Evolutionary conservation across 305 asterid species (phyloP), one percentile per base, ranked within the genome.

Genomic region (Withania somnifera): DNA sequence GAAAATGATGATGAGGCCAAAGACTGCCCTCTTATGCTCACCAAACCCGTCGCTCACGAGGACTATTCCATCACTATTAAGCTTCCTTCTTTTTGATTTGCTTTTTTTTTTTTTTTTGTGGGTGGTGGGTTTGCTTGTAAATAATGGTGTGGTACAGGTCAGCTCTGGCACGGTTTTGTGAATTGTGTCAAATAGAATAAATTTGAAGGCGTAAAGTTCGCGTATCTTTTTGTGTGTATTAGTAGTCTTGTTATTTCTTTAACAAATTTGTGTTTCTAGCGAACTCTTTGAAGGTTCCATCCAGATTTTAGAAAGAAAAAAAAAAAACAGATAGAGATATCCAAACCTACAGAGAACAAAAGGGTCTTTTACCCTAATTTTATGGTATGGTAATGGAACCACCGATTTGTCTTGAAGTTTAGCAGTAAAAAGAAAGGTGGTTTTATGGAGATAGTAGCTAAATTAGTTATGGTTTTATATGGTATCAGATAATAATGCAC

Each of bases 21-120:
- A 38, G 86, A 86, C 47, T 88, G 89, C 36, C 89, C 89, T 11
- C 87, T 90, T 40, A 82, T 90, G 88, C 87, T 88, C 87, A 79
- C 89, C 79, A 80, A 86, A 76, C 53, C 75, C 58, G 80, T 78
- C 22, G 85, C 87, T 66, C 85, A 69, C 69, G 20, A 66, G 20
- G 15, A 66, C 50, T 66, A 14, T 64, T 64, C 75, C 26, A 8
- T 42, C 56, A 13, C 78, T n/a, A 40, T 22, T 69, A 40, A 40
- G 56, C 36, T 69, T 69, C 56, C 78, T 40, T 22, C 78, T 69
- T 11, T 36, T 40, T 69, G 56, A 69, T 69, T 75, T 66, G 6
- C 60, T 54, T 82, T 63, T 68, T 34, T 56, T 71, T 32, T 2
- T n/a, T 34, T 38, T 34, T 9, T 10, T 38, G 19, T 19, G 3